phyloP scores from a whole-genome alignment of 202 grass and related monocot species.

The Dendrocalamus latiflorus region DNA sequence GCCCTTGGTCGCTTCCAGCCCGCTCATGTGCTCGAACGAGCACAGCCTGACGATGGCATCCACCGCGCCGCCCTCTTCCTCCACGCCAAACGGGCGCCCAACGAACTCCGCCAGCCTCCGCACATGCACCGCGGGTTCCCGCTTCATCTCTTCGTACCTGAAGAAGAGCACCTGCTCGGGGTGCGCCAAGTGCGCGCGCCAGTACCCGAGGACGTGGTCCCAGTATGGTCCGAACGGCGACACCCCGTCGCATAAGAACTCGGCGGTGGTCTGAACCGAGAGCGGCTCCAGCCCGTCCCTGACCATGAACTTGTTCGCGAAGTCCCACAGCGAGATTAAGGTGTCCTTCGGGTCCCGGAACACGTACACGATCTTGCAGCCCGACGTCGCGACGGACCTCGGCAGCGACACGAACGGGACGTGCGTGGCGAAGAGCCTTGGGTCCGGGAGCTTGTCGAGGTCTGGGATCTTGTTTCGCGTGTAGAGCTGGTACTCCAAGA shows the following conservation, averaged over 20 bases:
- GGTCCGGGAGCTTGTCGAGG: constrained; percentile 17
- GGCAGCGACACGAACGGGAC: constrained; percentile 32
- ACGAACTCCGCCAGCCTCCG: constrained; percentile 17
- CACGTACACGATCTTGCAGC: constrained; percentile 38
- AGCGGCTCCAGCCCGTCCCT: neutral
- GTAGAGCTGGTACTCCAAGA: constrained; percentile 23
- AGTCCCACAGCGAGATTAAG: constrained; percentile 23
- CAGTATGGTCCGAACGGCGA: neutral
- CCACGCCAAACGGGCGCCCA: neutral
- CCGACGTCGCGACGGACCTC: neutral
- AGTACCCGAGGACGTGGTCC: neutral
- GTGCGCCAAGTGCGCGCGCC: neutral
- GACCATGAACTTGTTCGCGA: neutral
- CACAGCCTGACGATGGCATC: constrained; percentile 32
- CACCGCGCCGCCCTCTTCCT: neutral
- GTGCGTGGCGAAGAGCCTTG: constrained; percentile 50
- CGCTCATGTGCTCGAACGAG: constrained; percentile 27
- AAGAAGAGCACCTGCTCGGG: constrained; percentile 29
- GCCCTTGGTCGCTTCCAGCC: constrained; percentile 1
- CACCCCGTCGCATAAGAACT: neutral
- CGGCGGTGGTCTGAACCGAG: neutral
- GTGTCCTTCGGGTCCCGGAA: constrained; percentile 44
- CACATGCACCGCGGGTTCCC: neutral
- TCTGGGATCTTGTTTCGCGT: neutral
- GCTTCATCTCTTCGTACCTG: constrained; percentile 22